Evolutionary conservation across 257 asterid species (phyloP).

Genomic region (Forsythia viridissima): DNA sequence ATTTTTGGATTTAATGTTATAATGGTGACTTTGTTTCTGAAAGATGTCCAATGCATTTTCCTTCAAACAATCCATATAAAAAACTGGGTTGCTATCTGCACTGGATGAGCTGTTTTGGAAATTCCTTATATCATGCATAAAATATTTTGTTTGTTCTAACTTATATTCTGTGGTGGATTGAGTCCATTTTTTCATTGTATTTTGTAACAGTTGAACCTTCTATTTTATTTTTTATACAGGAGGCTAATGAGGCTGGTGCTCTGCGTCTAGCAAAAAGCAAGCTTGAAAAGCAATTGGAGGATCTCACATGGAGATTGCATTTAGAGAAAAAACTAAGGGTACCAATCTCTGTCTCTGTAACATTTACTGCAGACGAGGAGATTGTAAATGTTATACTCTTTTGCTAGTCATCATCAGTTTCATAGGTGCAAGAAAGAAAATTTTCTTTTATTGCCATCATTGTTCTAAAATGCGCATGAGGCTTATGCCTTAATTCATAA

Average conservation of each 20-base stretch:
- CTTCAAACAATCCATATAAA: not conserved
- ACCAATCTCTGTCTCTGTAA: slow-evolving; percentile 19
- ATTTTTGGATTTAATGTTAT: not conserved
- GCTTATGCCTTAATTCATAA: not conserved
- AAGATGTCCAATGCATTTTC: not conserved
- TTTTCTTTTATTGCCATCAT: not conserved
- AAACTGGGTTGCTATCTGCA: slow-evolving; percentile 17
- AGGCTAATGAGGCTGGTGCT: slow-evolving; percentile 98
- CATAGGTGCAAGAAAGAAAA: not conserved
- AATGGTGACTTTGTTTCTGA: slow-evolving; percentile 14
- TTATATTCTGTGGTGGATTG: not conserved
- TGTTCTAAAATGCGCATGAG: not conserved
- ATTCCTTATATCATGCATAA: slow-evolving; percentile 13
- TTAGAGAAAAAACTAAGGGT: slow-evolving; percentile 95
- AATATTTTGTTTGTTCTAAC: not conserved
- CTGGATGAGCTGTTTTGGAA: slow-evolving; percentile 5
- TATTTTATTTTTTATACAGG: slow-evolving; percentile 44
- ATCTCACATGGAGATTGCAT: slow-evolving; percentile 95
- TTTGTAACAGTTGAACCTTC: not conserved
- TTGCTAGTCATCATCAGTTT: slow-evolving; percentile 1
- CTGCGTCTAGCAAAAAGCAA: slow-evolving; percentile 89
- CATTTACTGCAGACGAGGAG: not conserved
- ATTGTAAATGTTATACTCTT: not conserved
- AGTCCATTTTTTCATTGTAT: not conserved
- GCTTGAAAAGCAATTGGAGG: slow-evolving; percentile 97